Base-by-base conservation (phyloP, 202 grass and related monocot species). In the Dendrocalamus latiflorus region DNA sequence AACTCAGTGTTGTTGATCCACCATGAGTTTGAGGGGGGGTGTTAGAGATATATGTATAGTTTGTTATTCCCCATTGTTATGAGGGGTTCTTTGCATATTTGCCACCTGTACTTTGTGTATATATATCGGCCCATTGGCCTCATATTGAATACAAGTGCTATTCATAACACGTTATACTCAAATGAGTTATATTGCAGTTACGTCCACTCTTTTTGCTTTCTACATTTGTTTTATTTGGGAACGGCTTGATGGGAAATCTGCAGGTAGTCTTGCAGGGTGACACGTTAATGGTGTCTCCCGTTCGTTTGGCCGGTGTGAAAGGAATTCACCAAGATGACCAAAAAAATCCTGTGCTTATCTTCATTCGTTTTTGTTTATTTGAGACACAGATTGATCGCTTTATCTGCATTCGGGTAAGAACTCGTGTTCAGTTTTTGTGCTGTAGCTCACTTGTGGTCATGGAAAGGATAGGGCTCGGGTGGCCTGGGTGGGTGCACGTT, bases 381-480 rank as follows among this genome's bases (percentile, higher is more conserved):
- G 88, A 74, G 83, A 47, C 17, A n/a, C 9, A 72, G 65, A 70
- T 69, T 70, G 64, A 74, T 86, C 68, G 7, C 43, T 74, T 86
- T 86, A 79, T 83, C 84, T 28, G 70, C 79, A 70, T 62, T 54
- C 22, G 22, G 79, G 44, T 54, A 43, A 13, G 61, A 80, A 60
- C 34, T 82, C 18, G 69, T 86, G 84, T 77, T 10, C 26, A 34
- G 47, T 58, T 48, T 48, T 57, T 38, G 49, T 59, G 38, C 39
- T 75, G 53, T 54, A 51, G 41, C 65, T 51, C n/a, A 26, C 76
- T 38, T 90, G 75, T 93, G 91, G 83, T 83, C 74, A 11, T 50
- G 75, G 65, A 44, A 16, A 67, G 58, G 91, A 93, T 93, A 90
- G 82, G 85, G 79, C 57, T 68, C 25, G 83, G 77, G 85, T 93